Evolutionary conservation across 441 rosid genomes (phyloP), one percentile per base, ranked within the genome.

Genomic region (Geranium incanum): DNA sequence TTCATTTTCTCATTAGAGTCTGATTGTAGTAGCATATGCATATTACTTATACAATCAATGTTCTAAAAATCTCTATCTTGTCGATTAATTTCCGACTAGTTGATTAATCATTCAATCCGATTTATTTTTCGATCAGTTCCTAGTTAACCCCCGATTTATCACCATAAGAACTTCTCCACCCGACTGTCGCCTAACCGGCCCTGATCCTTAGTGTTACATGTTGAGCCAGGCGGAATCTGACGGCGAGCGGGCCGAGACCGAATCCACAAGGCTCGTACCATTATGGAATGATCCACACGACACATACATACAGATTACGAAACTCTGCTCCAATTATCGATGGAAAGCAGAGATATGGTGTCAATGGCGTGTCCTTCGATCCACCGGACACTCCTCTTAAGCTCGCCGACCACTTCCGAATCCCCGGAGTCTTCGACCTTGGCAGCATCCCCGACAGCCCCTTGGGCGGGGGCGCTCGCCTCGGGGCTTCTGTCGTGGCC

Each of bases 231-330:
- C 85, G 89, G 11, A 88, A 88, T 64, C 78, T 88, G 0, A 87
- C 89, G 6, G 93, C 91, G 5, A 85, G 89, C 3, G 93, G 93
- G 21, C 91, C 91, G 19, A 84, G 91, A 73, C 91, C 89, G 0
- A 88, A 87, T 48, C 93, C 91, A 11, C 93, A 88, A 5, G 93
- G 93, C 6, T 88, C 91, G n/a, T 86, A 88, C 83, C 91, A 87
- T 71, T 88, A 88, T 68, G 89, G 93, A 37, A 76, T 19, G 23
- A 77, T 88, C 43, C 85, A 85, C 69, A 72, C 81, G n/a, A 76
- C 84, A 5, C 82, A 82, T 72, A 84, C 89, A 3, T 68, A 86
- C 69, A 82, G 76, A 82, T 78, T 88, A 37, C 84, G 59, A 18
- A 88, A 79, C 81, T 79, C 87, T 18, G 86, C 86, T 21, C 81